Percentiles rank a stretch among this genome's conserved stretches.
Evolutionary conservation across 805 yeast genomes (phyloP).

Genomic region (Torulaspora quercuum): DNA sequence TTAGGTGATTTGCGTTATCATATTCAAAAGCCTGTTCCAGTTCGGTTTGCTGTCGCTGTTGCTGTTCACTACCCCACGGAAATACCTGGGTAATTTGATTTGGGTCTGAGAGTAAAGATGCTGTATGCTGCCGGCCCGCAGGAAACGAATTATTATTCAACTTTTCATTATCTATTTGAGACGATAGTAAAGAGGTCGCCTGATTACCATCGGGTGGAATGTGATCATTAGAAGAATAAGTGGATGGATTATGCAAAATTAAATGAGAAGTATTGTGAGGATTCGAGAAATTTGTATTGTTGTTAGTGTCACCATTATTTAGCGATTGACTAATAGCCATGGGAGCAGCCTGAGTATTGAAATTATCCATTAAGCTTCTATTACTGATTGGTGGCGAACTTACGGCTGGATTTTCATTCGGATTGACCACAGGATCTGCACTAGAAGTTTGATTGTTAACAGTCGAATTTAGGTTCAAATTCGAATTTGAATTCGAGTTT

Average conservation of each 20-base stretch:
- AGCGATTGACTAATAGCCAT: constrained; percentile 1
- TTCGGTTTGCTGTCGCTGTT: constrained; percentile 13
- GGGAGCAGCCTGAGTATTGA: constrained; percentile 3
- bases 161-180: constrained; percentile 5
- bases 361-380: constrained; percentile 10
- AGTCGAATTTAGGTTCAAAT: constrained; percentile 4
- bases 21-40: constrained; percentile 31
- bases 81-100: constrained; percentile 15
- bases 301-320: constrained; percentile 1
- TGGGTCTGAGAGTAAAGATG: constrained; percentile 18
- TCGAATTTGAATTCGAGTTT: constrained; percentile 11
- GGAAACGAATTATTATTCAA: constrained; percentile 8
- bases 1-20: constrained; percentile 31
- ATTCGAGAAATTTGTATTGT: constrained; percentile 1
- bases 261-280: constrained; percentile 19
- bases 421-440: constrained; percentile 1
- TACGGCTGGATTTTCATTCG: constrained; percentile 8
- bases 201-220: constrained; percentile 8
- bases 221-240: constrained; percentile 14
- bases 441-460: constrained; percentile 5
- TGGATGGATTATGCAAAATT: constrained; percentile 22
- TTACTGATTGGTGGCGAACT: constrained; percentile 10
- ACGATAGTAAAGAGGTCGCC: constrained; percentile 5
- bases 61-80: constrained; percentile 15
- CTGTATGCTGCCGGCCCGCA: constrained; percentile 20